Percentiles rank a stretch among this genome's conserved stretches.
Conservation (phyloP, 1,284 basidiomycete genomes). For the Peniophora sp. region DNA sequence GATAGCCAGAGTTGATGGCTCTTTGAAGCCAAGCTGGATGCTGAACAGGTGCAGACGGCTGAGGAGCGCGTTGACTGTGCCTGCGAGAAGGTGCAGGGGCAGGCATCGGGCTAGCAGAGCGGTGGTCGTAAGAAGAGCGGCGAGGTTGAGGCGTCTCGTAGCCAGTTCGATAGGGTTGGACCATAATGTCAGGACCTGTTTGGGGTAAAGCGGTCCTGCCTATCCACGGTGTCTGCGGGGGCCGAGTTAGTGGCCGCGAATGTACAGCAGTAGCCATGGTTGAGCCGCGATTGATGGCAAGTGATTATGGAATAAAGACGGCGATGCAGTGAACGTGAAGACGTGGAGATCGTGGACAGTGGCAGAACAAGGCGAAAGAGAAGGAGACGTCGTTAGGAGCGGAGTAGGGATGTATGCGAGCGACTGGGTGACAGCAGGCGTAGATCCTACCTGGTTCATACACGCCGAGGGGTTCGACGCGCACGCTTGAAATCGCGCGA, state of each 20-base stretch:
- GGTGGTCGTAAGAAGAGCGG: no score
- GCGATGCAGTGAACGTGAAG: not conserved
- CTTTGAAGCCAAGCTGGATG: no score
- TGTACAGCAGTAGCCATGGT: not conserved
- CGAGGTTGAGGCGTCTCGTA: no score
- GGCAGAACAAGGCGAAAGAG: not conserved
- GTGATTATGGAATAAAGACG: not conserved
- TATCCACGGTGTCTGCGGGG: not conserved
- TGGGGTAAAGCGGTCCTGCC: no score
- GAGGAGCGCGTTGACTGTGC: no score
- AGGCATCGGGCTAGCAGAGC: no score
- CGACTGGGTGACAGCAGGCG: not conserved
- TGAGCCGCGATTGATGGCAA: not conserved
- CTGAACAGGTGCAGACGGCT: no score
- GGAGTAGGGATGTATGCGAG: conserved; percentile 1
- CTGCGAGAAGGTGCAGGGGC: no score
- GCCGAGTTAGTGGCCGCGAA: not conserved
- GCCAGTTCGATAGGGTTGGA: no score
- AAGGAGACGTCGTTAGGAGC: not conserved
- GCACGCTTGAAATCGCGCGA: conserved; percentile 4
- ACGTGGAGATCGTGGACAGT: not conserved
- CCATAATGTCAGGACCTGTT: no score
- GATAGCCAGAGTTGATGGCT: no score
- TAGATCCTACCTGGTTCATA: conserved; percentile 1
- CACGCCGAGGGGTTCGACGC: conserved; percentile 4